phyloP scores from a whole-genome alignment of 192 early-diverging fungal genomes.

The Coemansia sp. region DNA sequence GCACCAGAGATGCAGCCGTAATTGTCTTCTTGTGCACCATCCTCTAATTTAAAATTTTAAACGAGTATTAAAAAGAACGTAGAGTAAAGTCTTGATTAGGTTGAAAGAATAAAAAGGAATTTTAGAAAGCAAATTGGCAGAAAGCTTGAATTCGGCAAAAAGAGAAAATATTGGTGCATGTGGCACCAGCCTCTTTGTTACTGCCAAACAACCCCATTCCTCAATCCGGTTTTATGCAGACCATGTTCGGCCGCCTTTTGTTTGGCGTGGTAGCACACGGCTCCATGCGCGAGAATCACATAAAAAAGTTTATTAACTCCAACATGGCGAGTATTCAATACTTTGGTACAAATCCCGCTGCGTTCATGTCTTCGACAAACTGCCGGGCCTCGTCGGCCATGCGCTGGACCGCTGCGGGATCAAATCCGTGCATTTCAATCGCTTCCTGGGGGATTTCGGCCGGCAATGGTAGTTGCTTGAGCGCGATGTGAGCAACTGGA shows the following conservation, averaged over 20 bases:
- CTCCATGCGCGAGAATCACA: too few relatives aligned
- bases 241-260: too few relatives aligned
- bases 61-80: background rate
- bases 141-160: background rate
- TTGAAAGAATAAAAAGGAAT: background rate
- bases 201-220: too few relatives aligned
- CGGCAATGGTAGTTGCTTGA: background rate
- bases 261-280: too few relatives aligned
- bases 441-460: background rate
- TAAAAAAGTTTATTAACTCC: too few relatives aligned
- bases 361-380: constrained; percentile 7
- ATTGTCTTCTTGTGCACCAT: constrained; percentile 52
- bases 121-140: background rate
- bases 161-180: background rate
- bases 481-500: background rate
- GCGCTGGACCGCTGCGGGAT: background rate
- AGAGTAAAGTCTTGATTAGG: background rate
- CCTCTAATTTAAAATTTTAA: constrained; percentile 17
- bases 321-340: background rate
- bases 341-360: background rate
- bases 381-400: background rate
- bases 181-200: too few relatives aligned
- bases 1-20: constrained; percentile 51
- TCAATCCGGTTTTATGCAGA: too few relatives aligned
- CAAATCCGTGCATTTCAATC: background rate